These are phyloP conservation scores for Discostella pseudostelligera DNA, from an alignment of 108 stramenopile species.

Conservation along the genomic window DNA sequence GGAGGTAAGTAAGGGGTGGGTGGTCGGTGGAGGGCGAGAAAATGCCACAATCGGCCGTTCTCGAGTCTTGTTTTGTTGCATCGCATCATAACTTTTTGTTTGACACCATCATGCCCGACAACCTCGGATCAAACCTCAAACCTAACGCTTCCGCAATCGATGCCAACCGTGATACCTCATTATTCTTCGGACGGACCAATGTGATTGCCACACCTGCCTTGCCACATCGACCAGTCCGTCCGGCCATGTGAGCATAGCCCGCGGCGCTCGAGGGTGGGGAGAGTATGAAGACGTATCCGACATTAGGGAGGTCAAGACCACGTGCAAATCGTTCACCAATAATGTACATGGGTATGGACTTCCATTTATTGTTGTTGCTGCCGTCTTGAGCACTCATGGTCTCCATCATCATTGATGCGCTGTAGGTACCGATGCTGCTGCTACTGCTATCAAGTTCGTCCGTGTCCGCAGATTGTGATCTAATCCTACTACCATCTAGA, in stretches of 20 bases:
- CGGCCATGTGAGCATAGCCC: slow-evolving; percentile 71
- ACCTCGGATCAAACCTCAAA: slow-evolving; percentile 29
- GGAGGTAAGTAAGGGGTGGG: no score
- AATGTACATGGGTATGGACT: slow-evolving; percentile 50
- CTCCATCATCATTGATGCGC: no score
- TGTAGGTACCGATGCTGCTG: no score
- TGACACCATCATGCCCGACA: slow-evolving; percentile 8
- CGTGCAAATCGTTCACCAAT: slow-evolving; percentile 70
- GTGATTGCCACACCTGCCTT: slow-evolving; percentile 51
- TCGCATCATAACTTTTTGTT: no score
- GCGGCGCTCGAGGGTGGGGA: slow-evolving; percentile 66
- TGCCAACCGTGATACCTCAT: slow-evolving; percentile 46
- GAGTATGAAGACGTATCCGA: slow-evolving; percentile 59
- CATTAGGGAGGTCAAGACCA: slow-evolving; percentile 63
- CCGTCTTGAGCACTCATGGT: background rate
- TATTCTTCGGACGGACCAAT: slow-evolving; percentile 41
- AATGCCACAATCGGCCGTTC: no score
- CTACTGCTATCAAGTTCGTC: no score
- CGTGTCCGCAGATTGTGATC: background rate
- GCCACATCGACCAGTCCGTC: slow-evolving; percentile 66
- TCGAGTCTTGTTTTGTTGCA: no score
- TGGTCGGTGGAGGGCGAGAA: no score
- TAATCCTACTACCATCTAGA: slow-evolving; percentile 9
- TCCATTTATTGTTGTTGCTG: slow-evolving; percentile 25
- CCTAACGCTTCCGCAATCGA: slow-evolving; percentile 57